Conservation (phyloP, 2,329 filamentous ascomycete genomes). For the Penicillium sp. region DNA sequence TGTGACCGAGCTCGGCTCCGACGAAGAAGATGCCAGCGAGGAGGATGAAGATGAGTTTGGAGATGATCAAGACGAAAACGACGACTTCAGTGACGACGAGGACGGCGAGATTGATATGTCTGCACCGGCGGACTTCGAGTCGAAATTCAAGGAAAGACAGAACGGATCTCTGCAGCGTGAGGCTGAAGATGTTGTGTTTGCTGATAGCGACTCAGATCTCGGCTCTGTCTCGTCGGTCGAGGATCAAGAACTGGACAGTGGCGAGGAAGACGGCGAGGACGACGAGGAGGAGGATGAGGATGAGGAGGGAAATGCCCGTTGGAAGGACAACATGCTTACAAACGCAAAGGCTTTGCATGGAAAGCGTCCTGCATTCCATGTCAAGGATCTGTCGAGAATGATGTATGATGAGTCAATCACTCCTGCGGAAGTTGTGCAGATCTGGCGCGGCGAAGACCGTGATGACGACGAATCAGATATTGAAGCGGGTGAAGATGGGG, state of each 20-base stretch:
- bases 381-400: conserved; percentile 74
- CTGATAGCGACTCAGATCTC: conserved; percentile 93
- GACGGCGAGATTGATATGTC: conserved; percentile 35
- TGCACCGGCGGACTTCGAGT: conserved; percentile 40
- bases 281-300: conserved; percentile 46
- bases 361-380: conserved; percentile 65
- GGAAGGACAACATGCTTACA: conserved; percentile 82
- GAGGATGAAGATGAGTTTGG: conserved; percentile 47
- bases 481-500: conserved; percentile 57
- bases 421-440: conserved; percentile 66
- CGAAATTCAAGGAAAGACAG: conserved; percentile 38
- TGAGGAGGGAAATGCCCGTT: conserved; percentile 68
- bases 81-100: conserved; percentile 19
- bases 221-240: conserved; percentile 71
- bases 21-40: conserved; percentile 45
- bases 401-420: conserved; percentile 81
- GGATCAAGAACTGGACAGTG: conserved; percentile 50
- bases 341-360: conserved; percentile 67
- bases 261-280: conserved; percentile 33
- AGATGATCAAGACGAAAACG: conserved; percentile 37
- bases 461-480: conserved; percentile 51
- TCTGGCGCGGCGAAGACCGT: conserved; percentile 67
- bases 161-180: conserved; percentile 52
- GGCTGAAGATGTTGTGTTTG: conserved; percentile 76
- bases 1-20: conserved; percentile 48